phyloP scores from a whole-genome alignment of 495 filamentous ascomycete species.

The Penicillium diatomitis region DNA sequence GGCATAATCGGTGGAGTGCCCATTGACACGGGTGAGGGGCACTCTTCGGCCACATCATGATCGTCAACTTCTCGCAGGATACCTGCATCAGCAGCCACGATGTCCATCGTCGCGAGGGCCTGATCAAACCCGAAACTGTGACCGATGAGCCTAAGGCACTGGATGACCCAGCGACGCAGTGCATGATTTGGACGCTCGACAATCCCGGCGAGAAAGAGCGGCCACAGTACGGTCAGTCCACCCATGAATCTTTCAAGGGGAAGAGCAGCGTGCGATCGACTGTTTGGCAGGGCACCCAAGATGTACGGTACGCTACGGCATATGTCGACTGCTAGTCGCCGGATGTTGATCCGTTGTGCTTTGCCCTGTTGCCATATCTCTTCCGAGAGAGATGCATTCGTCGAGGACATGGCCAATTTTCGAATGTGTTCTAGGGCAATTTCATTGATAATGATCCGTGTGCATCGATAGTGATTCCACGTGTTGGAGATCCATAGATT shows the following conservation, averaged over 20 bases:
- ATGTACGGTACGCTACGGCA: constrained; percentile 36
- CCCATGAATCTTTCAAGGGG: constrained; percentile 25
- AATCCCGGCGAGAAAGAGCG: constrained; percentile 33
- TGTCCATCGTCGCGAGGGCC: constrained; percentile 33
- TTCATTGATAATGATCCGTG: constrained; percentile 48
- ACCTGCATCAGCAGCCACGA: constrained; percentile 24
- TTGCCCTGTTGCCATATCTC: constrained; percentile 27
- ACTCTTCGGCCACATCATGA: not conserved
- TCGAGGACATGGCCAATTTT: constrained; percentile 8
- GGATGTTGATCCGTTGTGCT: constrained; percentile 23
- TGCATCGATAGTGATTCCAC: constrained; percentile 57
- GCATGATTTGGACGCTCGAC: constrained; percentile 24
- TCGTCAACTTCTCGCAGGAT: constrained; percentile 15
- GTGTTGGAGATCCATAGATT: constrained; percentile 47
- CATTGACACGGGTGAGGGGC: not conserved
- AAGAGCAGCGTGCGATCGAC: constrained; percentile 5
- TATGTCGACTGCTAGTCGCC: constrained; percentile 35
- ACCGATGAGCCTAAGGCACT: constrained; percentile 34
- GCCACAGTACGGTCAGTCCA: constrained; percentile 41
- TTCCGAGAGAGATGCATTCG: constrained; percentile 12
- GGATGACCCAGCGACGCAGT: constrained; percentile 35
- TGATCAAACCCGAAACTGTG: constrained; percentile 40
- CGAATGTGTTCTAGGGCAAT: constrained; percentile 29
- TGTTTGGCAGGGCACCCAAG: constrained; percentile 17
- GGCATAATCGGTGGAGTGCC: not conserved